A percentile compares a stretch with the other conserved stretches of the same genome.
These are phyloP conservation scores for Thermothielavioides terrestris DNA, from an alignment of 495 filamentous ascomycete species.

Conservation along the genomic window DNA sequence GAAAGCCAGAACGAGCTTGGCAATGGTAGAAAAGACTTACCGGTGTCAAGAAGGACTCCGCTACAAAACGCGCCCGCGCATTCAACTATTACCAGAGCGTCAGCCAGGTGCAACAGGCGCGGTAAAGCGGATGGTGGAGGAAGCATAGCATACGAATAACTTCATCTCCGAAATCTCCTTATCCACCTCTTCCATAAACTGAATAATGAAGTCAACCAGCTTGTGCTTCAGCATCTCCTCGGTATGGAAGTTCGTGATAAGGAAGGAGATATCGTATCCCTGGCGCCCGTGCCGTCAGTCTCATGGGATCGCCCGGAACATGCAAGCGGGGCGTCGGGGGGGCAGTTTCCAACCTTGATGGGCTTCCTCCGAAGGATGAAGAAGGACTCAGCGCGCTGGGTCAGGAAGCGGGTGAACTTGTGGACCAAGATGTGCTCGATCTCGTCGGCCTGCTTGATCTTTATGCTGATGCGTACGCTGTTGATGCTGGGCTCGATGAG, in stretches of 20 bases:
- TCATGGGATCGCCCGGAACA: background rate
- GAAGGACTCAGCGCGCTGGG: constrained; percentile 93
- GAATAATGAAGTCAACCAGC: constrained; percentile 95
- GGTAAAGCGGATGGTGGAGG: background rate
- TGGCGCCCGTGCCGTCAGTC: constrained; percentile 27
- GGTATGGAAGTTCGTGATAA: constrained; percentile 97
- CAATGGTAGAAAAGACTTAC: constrained; percentile 44
- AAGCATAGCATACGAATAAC: constrained; percentile 70
- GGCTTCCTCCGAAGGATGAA: constrained; percentile 93
- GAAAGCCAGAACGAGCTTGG: background rate
- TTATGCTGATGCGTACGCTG: constrained; percentile 88
- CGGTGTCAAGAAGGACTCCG: constrained; percentile 94
- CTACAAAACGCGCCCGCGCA: constrained; percentile 93
- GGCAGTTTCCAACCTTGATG: constrained; percentile 60
- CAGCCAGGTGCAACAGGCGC: background rate
- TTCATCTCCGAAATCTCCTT: constrained; percentile 99
- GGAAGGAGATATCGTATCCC: constrained; percentile 98
- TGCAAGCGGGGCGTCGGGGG: background rate
- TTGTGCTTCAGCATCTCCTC: constrained; percentile 98
- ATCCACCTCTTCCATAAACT: constrained; percentile 99
- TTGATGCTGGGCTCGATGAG: constrained; percentile 94
- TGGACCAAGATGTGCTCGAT: constrained; percentile 96
- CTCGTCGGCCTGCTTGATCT: constrained; percentile 98
- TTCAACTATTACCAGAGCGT: constrained; percentile 59
- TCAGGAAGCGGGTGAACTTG: constrained; percentile 95